A percentile compares a stretch with the other conserved stretches of the same genome.
These are phyloP conservation scores for Fraxinus latifolia DNA, from an alignment of 305 asterid genomes.

Conservation along the genomic window DNA sequence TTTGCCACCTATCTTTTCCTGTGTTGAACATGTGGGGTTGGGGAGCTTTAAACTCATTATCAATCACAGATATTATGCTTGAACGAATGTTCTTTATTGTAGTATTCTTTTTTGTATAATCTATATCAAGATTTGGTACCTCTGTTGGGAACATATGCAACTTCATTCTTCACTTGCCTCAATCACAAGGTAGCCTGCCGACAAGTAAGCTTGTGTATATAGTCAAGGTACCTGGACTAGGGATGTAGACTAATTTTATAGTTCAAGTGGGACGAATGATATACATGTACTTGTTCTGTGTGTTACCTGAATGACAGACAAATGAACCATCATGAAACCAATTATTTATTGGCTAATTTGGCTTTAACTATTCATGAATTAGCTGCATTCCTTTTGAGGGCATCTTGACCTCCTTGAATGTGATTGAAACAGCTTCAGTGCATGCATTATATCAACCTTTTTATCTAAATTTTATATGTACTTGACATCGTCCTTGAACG, in stretches of 20 bases:
- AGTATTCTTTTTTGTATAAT: neutral
- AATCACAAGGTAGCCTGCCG: neutral
- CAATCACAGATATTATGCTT: neutral
- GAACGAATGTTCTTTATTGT: slow-evolving; percentile 3
- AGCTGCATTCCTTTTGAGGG: neutral
- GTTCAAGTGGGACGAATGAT: neutral
- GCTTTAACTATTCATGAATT: neutral
- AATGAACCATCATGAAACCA: neutral
- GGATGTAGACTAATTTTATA: neutral
- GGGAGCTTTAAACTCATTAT: neutral
- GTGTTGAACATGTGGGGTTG: neutral
- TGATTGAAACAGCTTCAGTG: neutral
- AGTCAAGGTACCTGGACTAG: neutral
- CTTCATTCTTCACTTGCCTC: neutral
- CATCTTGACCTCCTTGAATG: neutral
- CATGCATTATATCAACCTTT: neutral
- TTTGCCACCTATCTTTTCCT: neutral
- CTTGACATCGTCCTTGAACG: neutral
- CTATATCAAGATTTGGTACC: neutral
- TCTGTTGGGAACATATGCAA: neutral
- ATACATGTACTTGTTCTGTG: neutral
- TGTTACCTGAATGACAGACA: neutral
- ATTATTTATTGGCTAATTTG: neutral
- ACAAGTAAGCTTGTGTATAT: neutral
- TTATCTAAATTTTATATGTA: neutral